These are phyloP conservation scores for Teratosphaeria pseudoeucalypti DNA, from an alignment of 2,329 filamentous ascomycete genomes.

Conservation along the genomic window DNA sequence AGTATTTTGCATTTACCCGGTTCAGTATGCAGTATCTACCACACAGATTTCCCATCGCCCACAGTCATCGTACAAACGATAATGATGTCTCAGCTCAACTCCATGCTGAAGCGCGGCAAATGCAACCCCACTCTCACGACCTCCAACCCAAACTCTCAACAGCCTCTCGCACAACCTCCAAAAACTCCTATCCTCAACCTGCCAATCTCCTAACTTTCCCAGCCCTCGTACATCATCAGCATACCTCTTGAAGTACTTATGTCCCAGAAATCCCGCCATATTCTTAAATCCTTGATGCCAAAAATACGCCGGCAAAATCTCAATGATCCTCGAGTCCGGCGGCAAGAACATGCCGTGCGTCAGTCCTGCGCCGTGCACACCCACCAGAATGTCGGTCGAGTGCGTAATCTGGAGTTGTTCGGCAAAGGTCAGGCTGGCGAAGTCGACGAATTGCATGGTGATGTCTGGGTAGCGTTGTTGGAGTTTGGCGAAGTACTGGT, in stretches of 20 bases:
- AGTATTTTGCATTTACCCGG: too few relatives aligned
- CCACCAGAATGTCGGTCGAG: slow-evolving; percentile 5
- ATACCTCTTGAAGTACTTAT: slow-evolving; percentile 2
- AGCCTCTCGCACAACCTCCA: background rate
- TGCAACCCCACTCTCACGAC: background rate
- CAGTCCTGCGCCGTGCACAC: slow-evolving; percentile 5
- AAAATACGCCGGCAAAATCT: slow-evolving; percentile 4
- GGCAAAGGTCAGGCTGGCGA: background rate
- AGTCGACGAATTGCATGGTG: slow-evolving; percentile 3
- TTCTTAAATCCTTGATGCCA: slow-evolving; percentile 4
- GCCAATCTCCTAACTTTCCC: background rate
- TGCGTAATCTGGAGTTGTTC: slow-evolving; percentile 3
- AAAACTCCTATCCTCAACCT: background rate
- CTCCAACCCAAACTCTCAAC: background rate
- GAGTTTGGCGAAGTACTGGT: background rate
- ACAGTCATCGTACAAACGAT: background rate
- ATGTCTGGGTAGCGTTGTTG: background rate
- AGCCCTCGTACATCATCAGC: background rate
- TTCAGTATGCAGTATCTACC: background rate
- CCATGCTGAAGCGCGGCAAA: background rate
- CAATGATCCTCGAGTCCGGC: slow-evolving; percentile 2
- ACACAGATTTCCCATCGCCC: too few relatives aligned
- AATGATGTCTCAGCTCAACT: background rate
- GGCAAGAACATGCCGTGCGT: slow-evolving; percentile 6
- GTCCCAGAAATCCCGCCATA: slow-evolving; percentile 4